These are phyloP conservation scores for Metschnikowia matae DNA, from an alignment of 805 yeast genomes.

Conservation along the genomic window DNA sequence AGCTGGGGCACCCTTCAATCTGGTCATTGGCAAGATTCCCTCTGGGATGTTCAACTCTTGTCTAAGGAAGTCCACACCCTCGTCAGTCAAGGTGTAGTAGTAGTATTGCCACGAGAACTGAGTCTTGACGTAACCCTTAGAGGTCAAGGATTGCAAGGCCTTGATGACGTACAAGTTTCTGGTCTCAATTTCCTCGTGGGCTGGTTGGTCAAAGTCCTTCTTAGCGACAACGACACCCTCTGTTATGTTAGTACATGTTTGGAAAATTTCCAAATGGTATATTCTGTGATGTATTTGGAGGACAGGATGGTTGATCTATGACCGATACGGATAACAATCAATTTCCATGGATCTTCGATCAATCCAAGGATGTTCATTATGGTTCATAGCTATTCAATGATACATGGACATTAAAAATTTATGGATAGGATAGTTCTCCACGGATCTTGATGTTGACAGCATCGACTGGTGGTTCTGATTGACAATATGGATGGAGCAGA, in stretches of 20 bases:
- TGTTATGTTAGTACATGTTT: slow-evolving; percentile 29
- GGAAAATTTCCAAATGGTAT: neutral
- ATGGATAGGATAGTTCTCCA: too few species aligned
- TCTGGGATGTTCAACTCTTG: slow-evolving; percentile 98
- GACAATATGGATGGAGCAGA: neutral
- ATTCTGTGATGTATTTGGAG: neutral
- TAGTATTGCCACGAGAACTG: slow-evolving; percentile 99
- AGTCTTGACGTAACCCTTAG: slow-evolving; percentile 98
- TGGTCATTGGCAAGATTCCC: slow-evolving; percentile 97
- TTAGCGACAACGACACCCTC: slow-evolving; percentile 99
- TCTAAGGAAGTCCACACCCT: slow-evolving; percentile 98
- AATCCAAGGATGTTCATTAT: too few species aligned
- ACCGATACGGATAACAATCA: neutral
- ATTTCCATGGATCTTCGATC: too few species aligned
- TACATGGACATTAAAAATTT: too few species aligned
- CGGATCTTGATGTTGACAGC: too few species aligned
- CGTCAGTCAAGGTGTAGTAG: slow-evolving; percentile 99
- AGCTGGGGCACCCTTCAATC: slow-evolving; percentile 92
- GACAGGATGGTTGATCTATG: neutral
- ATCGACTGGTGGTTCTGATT: too few species aligned
- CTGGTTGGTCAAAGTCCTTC: slow-evolving; percentile 96
- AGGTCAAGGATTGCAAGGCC: slow-evolving; percentile 98
- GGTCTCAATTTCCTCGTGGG: slow-evolving; percentile 98
- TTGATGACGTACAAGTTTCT: slow-evolving; percentile 96
- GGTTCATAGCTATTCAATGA: too few species aligned